Base-by-base conservation (phyloP, 345 rosid species). In the Balakata baccata region DNA sequence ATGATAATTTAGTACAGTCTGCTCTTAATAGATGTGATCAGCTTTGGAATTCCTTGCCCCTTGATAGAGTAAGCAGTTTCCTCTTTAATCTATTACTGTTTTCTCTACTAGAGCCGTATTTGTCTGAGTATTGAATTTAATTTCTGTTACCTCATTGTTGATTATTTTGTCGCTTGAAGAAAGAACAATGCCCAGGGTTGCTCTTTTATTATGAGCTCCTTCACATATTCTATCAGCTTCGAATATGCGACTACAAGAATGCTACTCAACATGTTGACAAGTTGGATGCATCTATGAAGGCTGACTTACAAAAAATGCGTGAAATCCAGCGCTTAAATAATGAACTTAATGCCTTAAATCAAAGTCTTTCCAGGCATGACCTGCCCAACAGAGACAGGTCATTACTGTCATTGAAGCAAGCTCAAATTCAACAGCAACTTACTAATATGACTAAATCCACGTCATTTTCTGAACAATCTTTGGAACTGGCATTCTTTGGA, bases 151-250 rank as follows among this genome's bases (percentile, higher is more conserved):
- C 64, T 63, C 49, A 76, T 63, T 29, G 7, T 64, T 46, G 51
- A 6, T 47, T 72, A 6, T 72, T 22, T 60, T 20, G 14, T 74
- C 66, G 1, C 12, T 13, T 60, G 34, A 70, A 94, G 99, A 89
- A 85, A 80, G 89, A 78, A 18, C 82, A 81, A 41, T 88, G 93
- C 81, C 77, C 81, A 5, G 99, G 98, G 80, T 85, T 95, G 83
- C 83, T 89, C 81, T 92, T 91, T 85, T 95, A 95, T 90, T 87
- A 86, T 62, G 97, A 95, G 89, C 85, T 95, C 82, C 86, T 92
- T 47, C 96, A 92, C 75, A 82, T 91, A 72, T 92, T 95, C 86
- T 95, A 91, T 67, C 89, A 87, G 56, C 94, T 95, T 67, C 92
- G 87, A 58, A 81, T 85, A 47, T 91, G 96, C 47, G 98, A 95